Conservation (phyloP, 2,329 filamentous ascomycete species). For the Chaetomiaceae sp. region DNA sequence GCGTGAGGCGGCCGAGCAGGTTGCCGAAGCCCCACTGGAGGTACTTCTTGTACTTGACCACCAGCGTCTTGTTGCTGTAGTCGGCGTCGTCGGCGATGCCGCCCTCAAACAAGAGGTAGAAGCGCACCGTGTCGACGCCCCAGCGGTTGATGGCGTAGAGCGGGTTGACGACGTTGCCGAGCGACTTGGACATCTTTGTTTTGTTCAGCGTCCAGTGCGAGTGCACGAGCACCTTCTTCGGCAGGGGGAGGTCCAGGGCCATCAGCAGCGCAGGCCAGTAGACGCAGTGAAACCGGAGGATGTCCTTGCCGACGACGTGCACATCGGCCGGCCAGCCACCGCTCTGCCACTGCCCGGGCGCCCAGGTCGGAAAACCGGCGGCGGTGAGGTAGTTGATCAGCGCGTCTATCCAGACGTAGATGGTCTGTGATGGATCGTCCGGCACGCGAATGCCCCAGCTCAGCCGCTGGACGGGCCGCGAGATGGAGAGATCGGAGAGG, state of each 20-base stretch:
- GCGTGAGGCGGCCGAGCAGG: slow-evolving; percentile 63
- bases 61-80: slow-evolving; percentile 75
- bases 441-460: slow-evolving; percentile 88
- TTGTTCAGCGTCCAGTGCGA: slow-evolving; percentile 92
- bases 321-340: slow-evolving; percentile 85
- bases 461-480: slow-evolving; percentile 69
- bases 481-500: slow-evolving; percentile 83
- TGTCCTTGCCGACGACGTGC: slow-evolving; percentile 94
- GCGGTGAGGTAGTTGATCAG: slow-evolving; percentile 90
- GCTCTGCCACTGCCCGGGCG: slow-evolving; percentile 54
- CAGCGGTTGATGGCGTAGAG: slow-evolving; percentile 87
- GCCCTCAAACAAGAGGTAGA: slow-evolving; percentile 78
- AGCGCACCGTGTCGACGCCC: slow-evolving; percentile 81
- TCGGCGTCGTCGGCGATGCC: slow-evolving; percentile 71
- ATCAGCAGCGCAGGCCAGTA: slow-evolving; percentile 98
- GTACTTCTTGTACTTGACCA: slow-evolving; percentile 70
- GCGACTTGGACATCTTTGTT: slow-evolving; percentile 94
- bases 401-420: slow-evolving; percentile 98
- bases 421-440: slow-evolving; percentile 75
- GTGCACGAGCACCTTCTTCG: slow-evolving; percentile 77
- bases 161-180: slow-evolving; percentile 91
- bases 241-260: slow-evolving; percentile 72
- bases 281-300: slow-evolving; percentile 89
- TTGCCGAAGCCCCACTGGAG: slow-evolving; percentile 78
- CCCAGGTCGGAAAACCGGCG: slow-evolving; percentile 72